A percentile compares a stretch with the other conserved stretches of the same genome.
phyloP scores from a whole-genome alignment of 352 stramenopile genomes.

The Pythium monospermum region DNA sequence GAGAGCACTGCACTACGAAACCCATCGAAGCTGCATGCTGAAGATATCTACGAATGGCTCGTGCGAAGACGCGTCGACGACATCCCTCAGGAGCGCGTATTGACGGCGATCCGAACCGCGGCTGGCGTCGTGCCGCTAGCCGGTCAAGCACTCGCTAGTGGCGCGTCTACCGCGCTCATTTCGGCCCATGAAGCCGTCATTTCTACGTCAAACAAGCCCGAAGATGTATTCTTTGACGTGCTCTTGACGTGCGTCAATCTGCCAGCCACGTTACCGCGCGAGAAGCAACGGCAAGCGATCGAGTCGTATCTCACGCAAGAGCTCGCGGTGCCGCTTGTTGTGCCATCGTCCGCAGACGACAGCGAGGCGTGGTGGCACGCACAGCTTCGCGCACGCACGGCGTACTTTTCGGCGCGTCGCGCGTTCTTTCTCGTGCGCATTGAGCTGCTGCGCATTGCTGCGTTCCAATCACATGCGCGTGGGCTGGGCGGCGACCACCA shows the following conservation, averaged over 20 bases:
- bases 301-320: constrained; percentile 6
- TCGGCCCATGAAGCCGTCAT: background rate
- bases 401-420: constrained; percentile 37
- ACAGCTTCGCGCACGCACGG: constrained; percentile 21
- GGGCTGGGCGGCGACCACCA: constrained; percentile 14
- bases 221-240: constrained; percentile 18
- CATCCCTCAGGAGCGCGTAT: constrained; percentile 21
- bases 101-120: constrained; percentile 40
- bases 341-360: constrained; percentile 12
- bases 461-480: constrained; percentile 22
- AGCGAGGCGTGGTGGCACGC: constrained; percentile 18
- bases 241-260: constrained; percentile 20
- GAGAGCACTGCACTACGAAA: background rate
- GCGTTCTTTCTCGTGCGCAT: constrained; percentile 53
- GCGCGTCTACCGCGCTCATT: constrained; percentile 21
- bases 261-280: constrained; percentile 10
- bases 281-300: constrained; percentile 11
- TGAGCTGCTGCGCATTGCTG: constrained; percentile 41
- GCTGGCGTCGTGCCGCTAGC: constrained; percentile 48
- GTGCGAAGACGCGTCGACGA: constrained; percentile 31
- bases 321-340: background rate
- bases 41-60: constrained; percentile 39
- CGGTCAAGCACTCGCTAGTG: constrained; percentile 19
- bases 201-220: background rate
- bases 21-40: background rate